Conservation (phyloP, 1,139 yeast genomes). For the Geotrichum reessii region DNA sequence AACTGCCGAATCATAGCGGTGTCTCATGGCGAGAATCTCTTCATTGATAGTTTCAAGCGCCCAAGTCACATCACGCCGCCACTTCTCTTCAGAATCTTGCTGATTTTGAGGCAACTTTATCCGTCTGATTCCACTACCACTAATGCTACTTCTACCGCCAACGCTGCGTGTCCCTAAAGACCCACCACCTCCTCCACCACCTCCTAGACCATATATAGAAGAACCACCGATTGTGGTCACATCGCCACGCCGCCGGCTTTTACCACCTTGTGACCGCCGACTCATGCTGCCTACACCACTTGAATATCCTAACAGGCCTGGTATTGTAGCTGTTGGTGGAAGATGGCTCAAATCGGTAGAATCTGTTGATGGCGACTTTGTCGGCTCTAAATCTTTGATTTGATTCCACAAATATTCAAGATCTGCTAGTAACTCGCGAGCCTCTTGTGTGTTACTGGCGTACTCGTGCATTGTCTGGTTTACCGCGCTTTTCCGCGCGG, state of each 20-base stretch:
- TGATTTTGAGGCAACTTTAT: not conserved
- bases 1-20: conserved; percentile 19
- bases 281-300: conserved; percentile 1
- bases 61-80: conserved; percentile 32
- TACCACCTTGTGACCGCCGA: not conserved
- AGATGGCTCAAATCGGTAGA: not conserved
- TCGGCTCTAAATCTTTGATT: conserved; percentile 46
- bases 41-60: conserved; percentile 33
- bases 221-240: not conserved
- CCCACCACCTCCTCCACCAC: not conserved
- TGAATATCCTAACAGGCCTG: conserved; percentile 1
- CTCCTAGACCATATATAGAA: not conserved
- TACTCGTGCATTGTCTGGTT: conserved; percentile 62
- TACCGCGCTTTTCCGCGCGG: not conserved
- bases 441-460: conserved; percentile 63
- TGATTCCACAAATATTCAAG: conserved; percentile 72
- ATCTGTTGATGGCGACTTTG: conserved; percentile 11
- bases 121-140: not conserved
- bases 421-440: conserved; percentile 59
- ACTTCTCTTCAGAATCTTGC: conserved; percentile 16
- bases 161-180: not conserved
- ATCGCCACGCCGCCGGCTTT: not conserved
- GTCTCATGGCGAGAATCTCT: conserved; percentile 28
- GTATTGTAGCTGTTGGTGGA: not conserved
- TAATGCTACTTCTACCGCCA: not conserved